phyloP scores from a whole-genome alignment of 139 green algal genomes.

The Asterochloris erici region DNA sequence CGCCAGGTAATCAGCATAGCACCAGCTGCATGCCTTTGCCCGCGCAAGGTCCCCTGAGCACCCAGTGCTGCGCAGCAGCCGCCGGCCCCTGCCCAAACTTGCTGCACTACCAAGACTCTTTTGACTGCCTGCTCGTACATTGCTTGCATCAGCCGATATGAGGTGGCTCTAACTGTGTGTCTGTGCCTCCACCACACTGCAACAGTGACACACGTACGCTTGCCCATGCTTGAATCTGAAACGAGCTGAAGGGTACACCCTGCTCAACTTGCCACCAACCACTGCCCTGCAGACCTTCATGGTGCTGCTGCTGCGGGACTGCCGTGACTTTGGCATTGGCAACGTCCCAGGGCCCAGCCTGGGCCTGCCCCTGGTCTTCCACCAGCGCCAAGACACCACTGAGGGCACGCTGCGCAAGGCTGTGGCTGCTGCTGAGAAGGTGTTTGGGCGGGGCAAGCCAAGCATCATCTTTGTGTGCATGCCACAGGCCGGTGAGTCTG shows the following conservation, averaged over 20 bases:
- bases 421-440: background rate
- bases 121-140: too few species aligned
- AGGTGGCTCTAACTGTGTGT: background rate
- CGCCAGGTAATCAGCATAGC: too few species aligned
- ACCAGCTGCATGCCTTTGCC: too few species aligned
- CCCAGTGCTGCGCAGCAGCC: too few species aligned
- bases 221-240: too few species aligned
- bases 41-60: too few species aligned
- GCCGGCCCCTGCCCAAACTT: too few species aligned
- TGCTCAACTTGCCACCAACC: too few species aligned
- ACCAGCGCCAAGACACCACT: background rate
- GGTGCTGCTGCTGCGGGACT: slow-evolving; percentile 10
- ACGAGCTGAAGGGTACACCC: too few species aligned
- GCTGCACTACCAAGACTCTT: too few species aligned
- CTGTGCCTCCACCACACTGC: background rate
- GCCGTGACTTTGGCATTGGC: slow-evolving; percentile 5
- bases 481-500: slow-evolving; percentile 27
- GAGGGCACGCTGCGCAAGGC: slow-evolving; percentile 17
- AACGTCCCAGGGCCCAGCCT: background rate
- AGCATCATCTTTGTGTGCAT: slow-evolving; percentile 42
- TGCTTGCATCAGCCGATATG: too few species aligned
- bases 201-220: background rate
- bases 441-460: slow-evolving; percentile 16
- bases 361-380: background rate
- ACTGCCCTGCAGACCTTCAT: slow-evolving; percentile 28